phyloP scores from a whole-genome alignment of 345 rosid genomes.

The Rubroshorea leprosula region DNA sequence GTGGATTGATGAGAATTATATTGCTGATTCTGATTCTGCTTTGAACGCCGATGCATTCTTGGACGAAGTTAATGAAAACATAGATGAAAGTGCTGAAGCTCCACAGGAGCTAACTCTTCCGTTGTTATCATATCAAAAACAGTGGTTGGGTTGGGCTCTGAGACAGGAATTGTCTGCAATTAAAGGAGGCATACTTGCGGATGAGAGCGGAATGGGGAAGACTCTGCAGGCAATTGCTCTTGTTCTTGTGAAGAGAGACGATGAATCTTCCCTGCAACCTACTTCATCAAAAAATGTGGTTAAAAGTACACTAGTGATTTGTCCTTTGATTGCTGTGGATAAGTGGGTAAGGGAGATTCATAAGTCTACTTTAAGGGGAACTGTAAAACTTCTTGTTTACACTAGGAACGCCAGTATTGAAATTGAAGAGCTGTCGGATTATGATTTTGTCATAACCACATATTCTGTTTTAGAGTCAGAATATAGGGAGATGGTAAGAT shows the following conservation, averaged over 20 bases:
- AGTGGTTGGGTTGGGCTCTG: constrained; percentile 89
- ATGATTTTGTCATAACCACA: constrained; percentile 87
- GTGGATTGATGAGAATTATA: too few species aligned
- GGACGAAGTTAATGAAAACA: too few species aligned
- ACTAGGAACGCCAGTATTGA: constrained; percentile 65
- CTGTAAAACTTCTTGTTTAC: constrained; percentile 70
- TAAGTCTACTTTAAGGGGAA: constrained; percentile 68
- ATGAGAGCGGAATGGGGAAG: constrained; percentile 99
- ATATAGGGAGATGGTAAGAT: constrained; percentile 57
- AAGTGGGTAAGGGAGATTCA: constrained; percentile 86
- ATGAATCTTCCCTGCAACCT: constrained; percentile 14
- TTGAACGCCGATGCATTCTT: too few species aligned
- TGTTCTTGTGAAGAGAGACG: constrained; percentile 67
- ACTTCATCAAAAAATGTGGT: constrained; percentile 33
- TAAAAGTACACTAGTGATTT: constrained; percentile 70
- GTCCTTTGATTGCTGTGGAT: constrained; percentile 88
- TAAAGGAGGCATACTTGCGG: constrained; percentile 92
- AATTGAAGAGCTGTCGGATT: constrained; percentile 44
- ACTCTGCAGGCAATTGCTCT: constrained; percentile 94
- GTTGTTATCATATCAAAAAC: constrained; percentile 82
- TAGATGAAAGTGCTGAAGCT: constrained; percentile 59
- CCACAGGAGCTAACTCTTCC: constrained; percentile 65
- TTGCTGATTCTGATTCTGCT: too few species aligned
- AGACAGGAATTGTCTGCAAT: constrained; percentile 69
- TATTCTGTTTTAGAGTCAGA: constrained; percentile 76